Evolutionary conservation across 2,329 filamentous ascomycete genomes (phyloP).

Genomic region (Berkeleyomyces rouxiae): DNA sequence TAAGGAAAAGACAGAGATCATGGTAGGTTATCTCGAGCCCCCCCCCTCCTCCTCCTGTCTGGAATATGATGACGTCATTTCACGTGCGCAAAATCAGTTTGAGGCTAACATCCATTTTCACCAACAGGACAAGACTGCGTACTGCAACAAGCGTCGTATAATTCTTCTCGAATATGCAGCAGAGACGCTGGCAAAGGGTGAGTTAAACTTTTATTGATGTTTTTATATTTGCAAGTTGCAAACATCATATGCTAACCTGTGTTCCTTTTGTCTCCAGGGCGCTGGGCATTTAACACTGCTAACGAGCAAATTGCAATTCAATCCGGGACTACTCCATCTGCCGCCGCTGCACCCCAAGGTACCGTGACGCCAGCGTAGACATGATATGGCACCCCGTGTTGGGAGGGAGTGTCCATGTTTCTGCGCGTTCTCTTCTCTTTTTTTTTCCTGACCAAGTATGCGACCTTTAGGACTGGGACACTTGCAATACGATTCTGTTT

Average conservation of each 20-base stretch:
- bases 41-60: neutral
- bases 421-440: neutral
- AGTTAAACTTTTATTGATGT: neutral
- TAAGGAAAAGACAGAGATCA: constrained; percentile 94
- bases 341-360: constrained; percentile 66
- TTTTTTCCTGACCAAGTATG: neutral
- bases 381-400: neutral
- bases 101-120: neutral
- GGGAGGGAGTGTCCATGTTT: neutral
- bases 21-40: constrained; percentile 27
- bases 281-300: constrained; percentile 12
- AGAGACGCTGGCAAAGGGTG: constrained; percentile 77
- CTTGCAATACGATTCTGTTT: neutral
- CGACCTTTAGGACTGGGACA: neutral
- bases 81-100: neutral
- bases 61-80: constrained; percentile 5
- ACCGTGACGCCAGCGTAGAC: constrained; percentile 35
- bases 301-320: constrained; percentile 10
- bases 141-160: constrained; percentile 82
- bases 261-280: constrained; percentile 1
- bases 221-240: neutral
- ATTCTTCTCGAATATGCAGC: constrained; percentile 87
- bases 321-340: constrained; percentile 29
- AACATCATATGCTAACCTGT: neutral
- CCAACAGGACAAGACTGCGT: constrained; percentile 67